Evolutionary conservation across 2,329 filamentous ascomycete species (phyloP), one percentile per base, ranked within the genome.

Genomic region (Lecanicillium sp.): DNA sequence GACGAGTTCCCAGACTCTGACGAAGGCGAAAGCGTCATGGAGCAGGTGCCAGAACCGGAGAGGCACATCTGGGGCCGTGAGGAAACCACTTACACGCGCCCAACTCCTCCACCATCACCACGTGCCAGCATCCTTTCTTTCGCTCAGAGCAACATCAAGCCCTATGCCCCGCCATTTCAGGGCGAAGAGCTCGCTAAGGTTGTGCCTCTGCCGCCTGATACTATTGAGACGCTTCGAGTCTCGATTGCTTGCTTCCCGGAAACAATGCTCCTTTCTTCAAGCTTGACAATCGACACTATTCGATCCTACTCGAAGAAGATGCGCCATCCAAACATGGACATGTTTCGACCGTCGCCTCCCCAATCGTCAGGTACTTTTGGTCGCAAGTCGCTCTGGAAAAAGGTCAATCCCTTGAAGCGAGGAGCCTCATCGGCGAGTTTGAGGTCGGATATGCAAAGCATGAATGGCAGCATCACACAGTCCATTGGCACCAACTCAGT

Each of bases 201-300:
- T 0, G 54, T 77, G 5, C 73, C 69, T 1, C 58, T 78, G 0
- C 70, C 73, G 0, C 64, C 68, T 1, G 65, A 75, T 18, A 62
- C 75, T 3, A 53, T 77, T 29, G 73, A 78, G 42, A 74, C 65
- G 1, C 57, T 78, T 4, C 60, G 68, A 19, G 63, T 75, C 5
- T 74, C 68, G 0, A 66, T 75, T 9, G 58, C 65, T 5, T 75
- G 70, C 47, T 79, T 79, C 45, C 74, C 74, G 0, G 73, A 76
- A 46, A 75, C 73, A 1, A 75, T 77, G 68, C 65, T 78, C 2
- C 58, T 70, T 9, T 68, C 72, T 5, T 70, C 66, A 0, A 75
- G 69, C 48, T 57, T 77, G 4, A 70, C 73, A 1, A 62, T 77
- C 35, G 73, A 78, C 52, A 76, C 70, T 0, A 75, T 79, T 41